Evolutionary conservation across 345 rosid species (phyloP).

Genomic region (Brassica juncea): DNA sequence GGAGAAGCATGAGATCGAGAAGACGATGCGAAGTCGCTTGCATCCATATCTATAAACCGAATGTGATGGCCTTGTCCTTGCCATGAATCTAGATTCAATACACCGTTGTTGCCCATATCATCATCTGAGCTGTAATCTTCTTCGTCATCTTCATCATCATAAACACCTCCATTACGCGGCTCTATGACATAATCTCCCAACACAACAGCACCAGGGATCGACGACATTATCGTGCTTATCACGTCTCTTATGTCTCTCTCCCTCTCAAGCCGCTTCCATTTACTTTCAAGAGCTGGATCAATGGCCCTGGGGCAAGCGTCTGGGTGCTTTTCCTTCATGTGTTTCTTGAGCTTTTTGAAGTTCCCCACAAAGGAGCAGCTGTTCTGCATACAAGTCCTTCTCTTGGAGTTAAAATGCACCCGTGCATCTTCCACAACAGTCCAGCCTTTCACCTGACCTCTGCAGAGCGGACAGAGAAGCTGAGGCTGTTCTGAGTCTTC

Average conservation of each 20-base stretch:
- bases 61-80: slow-evolving; percentile 41
- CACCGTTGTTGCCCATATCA: slow-evolving; percentile 49
- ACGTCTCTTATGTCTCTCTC: slow-evolving; percentile 71
- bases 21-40: slow-evolving; percentile 43
- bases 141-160: background rate
- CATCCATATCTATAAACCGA: slow-evolving; percentile 48
- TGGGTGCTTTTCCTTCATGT: slow-evolving; percentile 77
- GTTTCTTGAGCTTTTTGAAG: slow-evolving; percentile 70
- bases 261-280: slow-evolving; percentile 77
- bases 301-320: slow-evolving; percentile 72
- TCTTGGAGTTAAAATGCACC: slow-evolving; percentile 61
- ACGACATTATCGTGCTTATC: slow-evolving; percentile 77
- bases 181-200: slow-evolving; percentile 92
- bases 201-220: slow-evolving; percentile 75
- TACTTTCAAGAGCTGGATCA: slow-evolving; percentile 68
- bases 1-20: slow-evolving; percentile 23
- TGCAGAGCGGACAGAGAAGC: slow-evolving; percentile 83
- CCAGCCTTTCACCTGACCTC: slow-evolving; percentile 94
- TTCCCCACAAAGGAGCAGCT: slow-evolving; percentile 64
- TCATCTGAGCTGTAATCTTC: slow-evolving; percentile 62
- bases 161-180: slow-evolving; percentile 44
- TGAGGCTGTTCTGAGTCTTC: slow-evolving; percentile 52
- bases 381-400: slow-evolving; percentile 79
- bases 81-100: slow-evolving; percentile 49
- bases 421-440: slow-evolving; percentile 83